Evolutionary conservation across 192 early-diverging fungal species (phyloP), one percentile per base, ranked within the genome.

Genomic region (Podila epigama): DNA sequence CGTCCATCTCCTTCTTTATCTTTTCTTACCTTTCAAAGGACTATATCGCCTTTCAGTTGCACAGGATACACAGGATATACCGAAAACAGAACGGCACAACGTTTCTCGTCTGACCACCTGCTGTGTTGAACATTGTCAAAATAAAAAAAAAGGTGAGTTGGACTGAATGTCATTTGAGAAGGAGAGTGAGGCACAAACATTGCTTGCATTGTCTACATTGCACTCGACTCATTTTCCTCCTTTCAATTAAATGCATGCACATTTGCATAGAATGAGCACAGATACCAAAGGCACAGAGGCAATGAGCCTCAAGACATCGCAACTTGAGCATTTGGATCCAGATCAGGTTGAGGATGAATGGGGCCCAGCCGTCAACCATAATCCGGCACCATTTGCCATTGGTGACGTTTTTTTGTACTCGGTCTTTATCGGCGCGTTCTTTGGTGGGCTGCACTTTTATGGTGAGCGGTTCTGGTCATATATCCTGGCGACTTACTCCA

Each of bases 371-470:
- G 33, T 77, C 44, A 51, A 54, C 0, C 73, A 77, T 33, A 33
- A 51, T 55, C 67, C 67, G 39, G 66, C 66, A 2, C 73, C 66
- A 9, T 77, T 77, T 20, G 73, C 67, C 50, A 27, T 77, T 32
- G 73, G 73, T 22, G 73, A 77, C 40, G 66, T 77, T 18, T 68
- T 77, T 63, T 63, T 77, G 54, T 77, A 68, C 36, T 27, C 60
- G 16, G 73, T 77, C 54, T 16, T 77, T 22, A 68, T 68, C 33
- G 33, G 51, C 2, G 22, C 57, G 18, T 77, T 77, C 61, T 77
- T 77, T 68, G 60, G 60, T 8, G 58, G 58, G 0, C 60, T 77
- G 10, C 66, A 77, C 40, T 39, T 58, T 15, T 77, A 77, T 28
- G 73, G 73, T 3, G 58, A 66, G 20, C 54, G 27, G 18, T 77